Evolutionary conservation across 352 stramenopile genomes (phyloP), one percentile per base, ranked within the genome.

Genomic region (Peronospora belbahrii): DNA sequence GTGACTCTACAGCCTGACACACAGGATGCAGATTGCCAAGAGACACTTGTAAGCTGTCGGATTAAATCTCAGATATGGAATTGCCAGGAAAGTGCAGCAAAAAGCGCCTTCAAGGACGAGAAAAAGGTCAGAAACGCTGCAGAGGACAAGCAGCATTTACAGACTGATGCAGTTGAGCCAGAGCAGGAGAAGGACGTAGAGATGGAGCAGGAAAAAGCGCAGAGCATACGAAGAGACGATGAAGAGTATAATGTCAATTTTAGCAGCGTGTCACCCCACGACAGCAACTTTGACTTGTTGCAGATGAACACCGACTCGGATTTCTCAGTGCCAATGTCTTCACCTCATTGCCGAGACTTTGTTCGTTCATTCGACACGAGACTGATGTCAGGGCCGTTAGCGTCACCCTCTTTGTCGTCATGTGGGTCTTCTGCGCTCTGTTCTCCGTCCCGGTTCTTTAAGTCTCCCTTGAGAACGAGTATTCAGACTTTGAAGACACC

Each of bases 401-500:
- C 39, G 20, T 73, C 65, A 3, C 64, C 57, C 4, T 48, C 48
- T 15, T 30, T 56, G 37, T 65, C 62, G 42, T 65, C 57, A 10
- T 34, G 46, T 11, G 36, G 14, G 5, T 59, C 55, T 1, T 80
- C 56, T 32, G 40, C 49, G 0, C 38, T 65, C 8, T 67, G 54
- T 19, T 92, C 78, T 2, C 81, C 81, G 4, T 89, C 81, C 9
- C 63, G 50, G 14, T 92, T 88, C 56, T 86, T 92, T 42, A 76
- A 78, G 13, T 89, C 78, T 15, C 78, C 81, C 7, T 57, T 75
- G 28, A 61, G 44, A 27, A 44, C 53, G 2, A 50, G 43, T 37
- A 15, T 48, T 7, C 47, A 10, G 4, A 4, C 45, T 14, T 34
- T 13, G 4, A 62, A 49, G 6, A 60, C 42, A 4, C 42, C 57